Base-by-base conservation (phyloP, 257 asterid genomes). In the Hygrophila difformis region DNA sequence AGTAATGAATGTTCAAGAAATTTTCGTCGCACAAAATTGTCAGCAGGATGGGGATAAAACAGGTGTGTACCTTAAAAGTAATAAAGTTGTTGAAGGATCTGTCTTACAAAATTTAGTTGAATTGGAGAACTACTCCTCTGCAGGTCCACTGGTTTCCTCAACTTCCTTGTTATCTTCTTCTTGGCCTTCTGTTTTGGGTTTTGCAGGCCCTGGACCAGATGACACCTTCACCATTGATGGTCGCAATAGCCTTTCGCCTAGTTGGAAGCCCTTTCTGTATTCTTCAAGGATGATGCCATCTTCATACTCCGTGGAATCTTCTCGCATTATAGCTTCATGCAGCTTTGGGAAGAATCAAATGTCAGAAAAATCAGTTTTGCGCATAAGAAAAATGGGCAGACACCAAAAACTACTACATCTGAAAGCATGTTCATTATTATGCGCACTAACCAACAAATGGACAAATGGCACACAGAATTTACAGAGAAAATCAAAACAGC, bases 201-300 rank as follows among this genome's bases (percentile, higher is more conserved):
- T 86, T 35, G 73, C 68, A 10, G 93, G 89, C 37, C 94, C 94
- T 4, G 96, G 93, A 11, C 94, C 94, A 15, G 96, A 68, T 3
- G 96, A 82, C 14, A 86, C 96, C 74, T 86, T 86, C 70, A 82
- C 94, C 96, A 86, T 86, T 17, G 94, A 74, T 38, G 96, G 94
- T 31, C 94, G 81, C 51, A 86, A 62, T 38, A 86, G 96, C 66
- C 94, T 76, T 1, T 82, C 82, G 2, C 86, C 92, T 16, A 85
- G 81, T 47, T 49, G 74, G 69, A 82, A 85, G 1, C 96, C 96
- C 61, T 68, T 82, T 55, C 88, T 79, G 66, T 63, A 82, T 65
- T 85, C 83, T 56, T 85, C 83, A 16, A 82, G 58, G 51, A 86
- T 33, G 47, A 79, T 47, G 17, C 88, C 86, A 38, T 86, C n/a